Evolutionary conservation across 2,329 filamentous ascomycete species (phyloP), one percentile per base, ranked within the genome.

Genomic region (Xylariaceae sp.): DNA sequence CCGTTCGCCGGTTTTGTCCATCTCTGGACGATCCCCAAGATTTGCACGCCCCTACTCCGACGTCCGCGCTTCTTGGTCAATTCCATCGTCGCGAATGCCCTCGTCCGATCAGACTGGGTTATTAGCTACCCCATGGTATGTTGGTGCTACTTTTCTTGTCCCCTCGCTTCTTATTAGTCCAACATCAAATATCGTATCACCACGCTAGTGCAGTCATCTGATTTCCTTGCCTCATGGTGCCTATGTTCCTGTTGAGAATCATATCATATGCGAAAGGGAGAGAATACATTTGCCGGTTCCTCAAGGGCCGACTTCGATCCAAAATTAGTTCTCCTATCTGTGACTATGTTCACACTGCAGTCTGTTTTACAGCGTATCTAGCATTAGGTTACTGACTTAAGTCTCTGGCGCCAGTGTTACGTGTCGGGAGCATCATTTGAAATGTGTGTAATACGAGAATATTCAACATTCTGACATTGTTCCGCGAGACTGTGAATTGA

Each of bases 351-450:
- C 22, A 28, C 22, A 7, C 22, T 28, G 22, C 22, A 28, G 7
- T 28, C 22, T 28, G 7, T 28, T 4, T 28, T 28, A 28, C 22
- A 4, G 22, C 22, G 22, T 28, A 28, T 28, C 7, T n/a, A n/a
- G 22, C 7, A 28, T 28, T 28, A 28, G 22, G 22, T 28, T 28
- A 28, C 22, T 28, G 22, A 28, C 22, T 28, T 4, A 28, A 28
- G 7, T 28, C 22, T 28, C 22, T 28, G 22, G 22, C 22, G 22
- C 7, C 60, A 77, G 74, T 60, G 69, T 74, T 59, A 74, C 71
- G 43, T 78, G 75, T 62, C 73, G 75, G 55, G 71, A 75, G 52
- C 72, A 76, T 58, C 75, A 77, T 59, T 61, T 77, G 14, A 75
- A 73, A 67, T 78, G 75, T 74, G 47, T 63, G 72, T 60, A 39